Evolutionary conservation across 2,329 filamentous ascomycete genomes (phyloP).

Genomic region (Phialophora tarda): DNA sequence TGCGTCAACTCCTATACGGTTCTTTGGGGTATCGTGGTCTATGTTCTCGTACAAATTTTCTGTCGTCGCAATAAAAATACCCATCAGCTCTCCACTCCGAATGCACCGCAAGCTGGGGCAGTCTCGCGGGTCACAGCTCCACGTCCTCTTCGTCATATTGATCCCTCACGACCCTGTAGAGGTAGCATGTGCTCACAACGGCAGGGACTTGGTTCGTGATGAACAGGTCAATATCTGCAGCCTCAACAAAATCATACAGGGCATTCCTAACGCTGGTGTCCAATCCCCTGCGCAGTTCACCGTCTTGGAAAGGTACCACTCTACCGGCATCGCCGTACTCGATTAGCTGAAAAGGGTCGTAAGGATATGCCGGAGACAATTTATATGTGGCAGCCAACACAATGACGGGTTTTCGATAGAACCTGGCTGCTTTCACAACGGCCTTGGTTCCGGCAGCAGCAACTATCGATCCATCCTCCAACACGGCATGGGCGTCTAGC

Average conservation of each 20-base stretch:
- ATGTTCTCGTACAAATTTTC: not conserved
- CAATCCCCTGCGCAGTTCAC: conserved; percentile 69
- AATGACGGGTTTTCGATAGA: conserved; percentile 81
- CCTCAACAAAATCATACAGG: conserved; percentile 79
- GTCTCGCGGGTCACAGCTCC: conserved; percentile 38
- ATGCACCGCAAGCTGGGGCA: not conserved
- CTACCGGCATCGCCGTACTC: conserved; percentile 84
- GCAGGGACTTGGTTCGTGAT: conserved; percentile 76
- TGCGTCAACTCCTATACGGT: not conserved
- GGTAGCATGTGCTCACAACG: conserved; percentile 61
- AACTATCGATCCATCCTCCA: conserved; percentile 85
- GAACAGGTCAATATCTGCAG: conserved; percentile 70
- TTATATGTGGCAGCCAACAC: conserved; percentile 93
- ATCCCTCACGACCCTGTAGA: conserved; percentile 69
- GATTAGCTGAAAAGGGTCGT: conserved; percentile 78
- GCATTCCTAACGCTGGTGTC: conserved; percentile 79
- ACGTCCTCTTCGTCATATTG: conserved; percentile 69
- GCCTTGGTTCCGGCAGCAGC: conserved; percentile 82
- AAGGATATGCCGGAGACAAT: conserved; percentile 86
- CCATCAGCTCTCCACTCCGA: not conserved
- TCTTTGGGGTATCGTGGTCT: not conserved
- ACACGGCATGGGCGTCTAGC: conserved; percentile 81
- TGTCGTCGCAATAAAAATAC: not conserved
- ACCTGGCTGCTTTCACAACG: conserved; percentile 82
- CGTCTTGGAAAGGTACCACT: conserved; percentile 78